Base-by-base conservation (phyloP, 2,329 filamentous ascomycete species). In the Kalmusia sp. region DNA sequence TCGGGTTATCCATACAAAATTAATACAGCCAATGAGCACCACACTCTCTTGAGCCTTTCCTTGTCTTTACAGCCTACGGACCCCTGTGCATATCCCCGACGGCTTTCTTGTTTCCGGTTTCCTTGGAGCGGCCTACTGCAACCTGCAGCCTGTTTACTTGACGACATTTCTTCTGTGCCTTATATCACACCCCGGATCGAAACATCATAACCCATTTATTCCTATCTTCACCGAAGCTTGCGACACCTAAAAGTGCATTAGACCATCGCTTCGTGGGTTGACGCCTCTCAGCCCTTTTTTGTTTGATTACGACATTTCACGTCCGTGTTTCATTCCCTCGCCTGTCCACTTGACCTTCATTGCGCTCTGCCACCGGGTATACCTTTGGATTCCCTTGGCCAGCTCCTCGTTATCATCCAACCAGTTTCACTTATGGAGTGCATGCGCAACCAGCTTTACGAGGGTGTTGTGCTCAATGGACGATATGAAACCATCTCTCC, bases 401-500 rank as follows among this genome's bases (percentile, higher is more conserved):
- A 55, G 46, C 62, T 63, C 31, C 52, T 61, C 56, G 35, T 61
- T 49, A 30, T 58, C 51, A 25, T 46, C 48, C 57, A 35, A 49
- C 49, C 45, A 59, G 48, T 55, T 39, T 62, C 53, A 58, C 63
- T 59, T 65, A 89, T 96, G 92, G 91, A 92, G 80, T 96, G 92
- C 82, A 86, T 96, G 82, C 87, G 88, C 79, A 87, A 92, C 78
- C 84, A 87, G 71, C 95, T 96, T 79, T 81, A 87, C 71, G 82
- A 87, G 76, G 91, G 90, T 76, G 85, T 90, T 77, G 79, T 96
- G 72, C 87, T 96, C 72, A 87, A 91, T 73, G 92, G 91, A 75
- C 93, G 95, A 64, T 99, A 95, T 76, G 83, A 90, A 78, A 96
- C 93, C 51, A 84, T 97, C 70, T 91, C 93, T 64, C 93, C 95